Conservation (phyloP, 2,329 filamentous ascomycete species). For the Colletotrichum aenigma region DNA sequence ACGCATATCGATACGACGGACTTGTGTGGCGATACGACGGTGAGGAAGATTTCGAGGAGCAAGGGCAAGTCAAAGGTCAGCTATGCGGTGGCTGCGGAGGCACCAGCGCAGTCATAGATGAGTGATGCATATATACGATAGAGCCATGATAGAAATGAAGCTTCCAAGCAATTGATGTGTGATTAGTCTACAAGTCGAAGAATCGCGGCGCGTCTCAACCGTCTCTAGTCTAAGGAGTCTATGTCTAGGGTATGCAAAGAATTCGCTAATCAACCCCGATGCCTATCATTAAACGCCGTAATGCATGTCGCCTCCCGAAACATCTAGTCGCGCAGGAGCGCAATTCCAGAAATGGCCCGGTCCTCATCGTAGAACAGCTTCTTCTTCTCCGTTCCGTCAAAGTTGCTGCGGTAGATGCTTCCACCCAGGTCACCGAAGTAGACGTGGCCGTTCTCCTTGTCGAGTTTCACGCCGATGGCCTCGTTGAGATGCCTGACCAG, state of each 20-base stretch:
- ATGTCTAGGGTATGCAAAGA: neutral
- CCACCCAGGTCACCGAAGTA: slow-evolving; percentile 46
- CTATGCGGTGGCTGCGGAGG: slow-evolving; percentile 31
- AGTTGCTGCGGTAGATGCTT: slow-evolving; percentile 36
- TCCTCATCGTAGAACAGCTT: slow-evolving; percentile 24
- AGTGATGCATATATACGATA: neutral
- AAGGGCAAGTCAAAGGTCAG: slow-evolving; percentile 69
- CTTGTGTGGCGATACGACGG: slow-evolving; percentile 62
- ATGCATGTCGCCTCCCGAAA: fast-evolving
- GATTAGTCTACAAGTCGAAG: neutral
- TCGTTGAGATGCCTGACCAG: slow-evolving; percentile 44
- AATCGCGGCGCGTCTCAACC: neutral
- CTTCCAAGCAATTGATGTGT: neutral
- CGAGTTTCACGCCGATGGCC: slow-evolving; percentile 49
- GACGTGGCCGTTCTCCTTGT: slow-evolving; percentile 35
- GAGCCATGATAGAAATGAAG: neutral
- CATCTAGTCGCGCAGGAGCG: neutral
- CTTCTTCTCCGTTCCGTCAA: slow-evolving; percentile 33
- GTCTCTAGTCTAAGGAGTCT: neutral
- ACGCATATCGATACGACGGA: slow-evolving; percentile 71
- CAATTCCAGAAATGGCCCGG: slow-evolving; percentile 5
- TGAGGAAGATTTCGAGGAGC: slow-evolving; percentile 69
- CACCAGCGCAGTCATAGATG: neutral
- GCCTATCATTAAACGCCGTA: neutral
- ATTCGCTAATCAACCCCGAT: neutral